A percentile compares a stretch with the other conserved stretches of the same genome.
phyloP scores from a whole-genome alignment of 805 yeast species.

The Metschnikowia koreensis region DNA sequence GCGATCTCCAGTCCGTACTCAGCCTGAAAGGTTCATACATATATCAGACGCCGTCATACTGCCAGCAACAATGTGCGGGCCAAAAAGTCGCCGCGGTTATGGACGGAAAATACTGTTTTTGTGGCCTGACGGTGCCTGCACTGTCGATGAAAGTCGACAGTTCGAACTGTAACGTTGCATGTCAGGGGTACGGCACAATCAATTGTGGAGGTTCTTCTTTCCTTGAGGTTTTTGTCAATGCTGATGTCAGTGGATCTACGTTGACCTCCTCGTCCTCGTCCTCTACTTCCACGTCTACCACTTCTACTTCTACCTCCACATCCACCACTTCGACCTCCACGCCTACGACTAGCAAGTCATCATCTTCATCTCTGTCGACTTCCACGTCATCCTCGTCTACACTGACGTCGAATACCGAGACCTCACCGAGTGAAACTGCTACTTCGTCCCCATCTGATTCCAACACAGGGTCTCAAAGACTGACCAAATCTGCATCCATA shows the following conservation, averaged over 20 bases:
- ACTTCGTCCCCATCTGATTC: neutral
- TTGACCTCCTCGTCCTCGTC: slow-evolving; percentile 14
- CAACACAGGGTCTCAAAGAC: neutral
- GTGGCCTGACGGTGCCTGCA: slow-evolving; percentile 53
- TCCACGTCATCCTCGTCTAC: neutral
- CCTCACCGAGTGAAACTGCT: neutral
- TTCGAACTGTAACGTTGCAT: slow-evolving; percentile 29
- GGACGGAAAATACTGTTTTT: slow-evolving; percentile 59
- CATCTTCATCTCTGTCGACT: neutral
- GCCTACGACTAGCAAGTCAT: neutral
- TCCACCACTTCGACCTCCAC: slow-evolving; percentile 14
- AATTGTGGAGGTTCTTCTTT: slow-evolving; percentile 53
- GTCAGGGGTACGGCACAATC: slow-evolving; percentile 63
- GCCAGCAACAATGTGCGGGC: slow-evolving; percentile 48
- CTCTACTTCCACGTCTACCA: slow-evolving; percentile 10
- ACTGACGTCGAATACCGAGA: neutral
- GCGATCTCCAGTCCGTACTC: slow-evolving; percentile 24
- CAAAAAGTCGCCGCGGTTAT: slow-evolving; percentile 34
- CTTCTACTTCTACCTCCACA: slow-evolving; percentile 4
- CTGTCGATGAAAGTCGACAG: slow-evolving; percentile 11
- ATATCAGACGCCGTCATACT: slow-evolving; percentile 60
- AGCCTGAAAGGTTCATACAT: slow-evolving; percentile 46
- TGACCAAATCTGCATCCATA: slow-evolving; percentile 3
- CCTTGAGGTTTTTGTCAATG: slow-evolving; percentile 45
- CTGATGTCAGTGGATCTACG: slow-evolving; percentile 22